phyloP scores from a whole-genome alignment of 441 rosid genomes.

The Manihot esculenta region DNA sequence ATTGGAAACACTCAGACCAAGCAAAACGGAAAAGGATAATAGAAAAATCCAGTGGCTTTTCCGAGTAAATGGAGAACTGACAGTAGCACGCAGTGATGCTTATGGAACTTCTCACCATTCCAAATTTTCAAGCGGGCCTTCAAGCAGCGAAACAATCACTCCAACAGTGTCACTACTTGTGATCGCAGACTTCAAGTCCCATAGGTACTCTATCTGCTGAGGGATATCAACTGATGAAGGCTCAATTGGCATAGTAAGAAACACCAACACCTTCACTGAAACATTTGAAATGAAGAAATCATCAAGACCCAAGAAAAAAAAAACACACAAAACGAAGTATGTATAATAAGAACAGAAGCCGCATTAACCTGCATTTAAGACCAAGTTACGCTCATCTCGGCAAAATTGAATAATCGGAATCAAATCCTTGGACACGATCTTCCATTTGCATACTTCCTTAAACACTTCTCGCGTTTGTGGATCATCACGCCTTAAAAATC shows the following conservation, averaged over 20 bases:
- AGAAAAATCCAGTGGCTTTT: background rate
- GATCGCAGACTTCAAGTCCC: slow-evolving; percentile 80
- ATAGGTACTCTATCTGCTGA: slow-evolving; percentile 79
- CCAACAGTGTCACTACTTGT: slow-evolving; percentile 60
- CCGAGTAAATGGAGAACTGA: background rate
- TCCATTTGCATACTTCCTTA: slow-evolving; percentile 95
- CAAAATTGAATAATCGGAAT: slow-evolving; percentile 78
- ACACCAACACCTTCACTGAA: slow-evolving; percentile 93
- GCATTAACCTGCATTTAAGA: slow-evolving; percentile 69
- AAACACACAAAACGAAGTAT: background rate
- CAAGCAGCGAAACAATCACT: slow-evolving; percentile 77
- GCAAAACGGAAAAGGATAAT: background rate
- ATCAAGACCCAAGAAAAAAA: background rate
- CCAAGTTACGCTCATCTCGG: slow-evolving; percentile 65
- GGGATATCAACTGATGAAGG: slow-evolving; percentile 65
- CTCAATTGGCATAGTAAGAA: slow-evolving; percentile 92
- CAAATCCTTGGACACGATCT: slow-evolving; percentile 77
- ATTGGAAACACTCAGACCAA: background rate
- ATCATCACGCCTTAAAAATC: slow-evolving; percentile 90
- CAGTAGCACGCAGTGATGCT: background rate
- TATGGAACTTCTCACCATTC: slow-evolving; percentile 47
- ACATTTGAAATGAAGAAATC: slow-evolving; percentile 2
- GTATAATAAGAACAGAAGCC: background rate
- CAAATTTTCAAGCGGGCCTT: slow-evolving; percentile 75
- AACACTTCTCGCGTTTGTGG: slow-evolving; percentile 81